Evolutionary conservation across 352 stramenopile species (phyloP).

Genomic region (Blastocystis sp.): DNA sequence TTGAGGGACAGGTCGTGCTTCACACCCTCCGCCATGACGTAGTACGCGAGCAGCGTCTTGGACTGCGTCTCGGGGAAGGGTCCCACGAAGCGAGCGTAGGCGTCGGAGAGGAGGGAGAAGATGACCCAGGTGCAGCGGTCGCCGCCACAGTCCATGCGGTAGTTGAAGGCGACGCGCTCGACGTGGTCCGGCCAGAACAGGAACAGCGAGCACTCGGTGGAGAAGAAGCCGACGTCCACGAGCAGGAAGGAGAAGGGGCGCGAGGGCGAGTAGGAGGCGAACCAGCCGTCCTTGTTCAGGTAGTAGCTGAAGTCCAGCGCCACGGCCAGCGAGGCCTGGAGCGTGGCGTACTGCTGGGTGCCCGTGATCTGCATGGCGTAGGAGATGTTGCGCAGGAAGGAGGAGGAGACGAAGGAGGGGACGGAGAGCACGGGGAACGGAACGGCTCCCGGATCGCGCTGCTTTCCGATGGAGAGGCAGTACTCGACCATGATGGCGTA

Average conservation of each 20-base stretch:
- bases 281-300: not conserved
- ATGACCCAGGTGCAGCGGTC: not conserved
- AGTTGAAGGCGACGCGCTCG: not conserved
- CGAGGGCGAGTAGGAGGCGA: not conserved
- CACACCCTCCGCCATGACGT: not conserved
- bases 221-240: not conserved
- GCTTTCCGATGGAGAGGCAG: not conserved
- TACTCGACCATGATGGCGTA: not conserved
- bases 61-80: not conserved
- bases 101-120: not conserved
- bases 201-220: constrained; percentile 20
- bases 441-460: not conserved
- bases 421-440: not conserved
- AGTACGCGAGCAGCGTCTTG: not conserved
- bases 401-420: not conserved
- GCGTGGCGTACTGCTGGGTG: not conserved
- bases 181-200: constrained; percentile 1
- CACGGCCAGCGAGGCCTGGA: not conserved
- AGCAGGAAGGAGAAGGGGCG: not conserved
- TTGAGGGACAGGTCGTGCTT: constrained; percentile 2
- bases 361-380: not conserved
- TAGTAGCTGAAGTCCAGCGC: not conserved
- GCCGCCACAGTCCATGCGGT: constrained; percentile 5
- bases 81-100: not conserved
- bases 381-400: not conserved